Base-by-base conservation (phyloP, 2,329 filamentous ascomycete genomes). In the Nannizziopsis arthrosporioides region DNA sequence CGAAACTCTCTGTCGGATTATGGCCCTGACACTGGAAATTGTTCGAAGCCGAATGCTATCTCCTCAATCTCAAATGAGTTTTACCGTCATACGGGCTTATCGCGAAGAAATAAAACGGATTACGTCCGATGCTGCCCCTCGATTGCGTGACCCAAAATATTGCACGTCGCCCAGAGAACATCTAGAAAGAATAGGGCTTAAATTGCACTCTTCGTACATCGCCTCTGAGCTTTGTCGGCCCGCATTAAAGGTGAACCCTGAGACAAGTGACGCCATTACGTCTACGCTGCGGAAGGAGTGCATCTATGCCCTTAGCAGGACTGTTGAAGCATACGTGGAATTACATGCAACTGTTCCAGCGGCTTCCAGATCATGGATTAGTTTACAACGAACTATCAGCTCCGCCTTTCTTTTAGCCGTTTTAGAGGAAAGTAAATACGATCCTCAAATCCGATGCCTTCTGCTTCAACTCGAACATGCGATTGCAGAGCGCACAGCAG, bases 171-270 rank as follows among this genome's bases (percentile, higher is more conserved):
- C 63, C 2, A 68, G 62, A 2, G 72, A 81, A 53, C 76, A 78
- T 52, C 62, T 81, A 1, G 75, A 81, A 58, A 73, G 78, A 51
- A 75, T 78, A 61, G 76, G 74, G 0, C 59, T 81, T 3, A 78
- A 79, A 56, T 63, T 81, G 3, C 78, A 81, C 57, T 74, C 75
- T 15, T 79, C 76, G 6, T 81, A 81, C 59, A 73, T 79, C 50
- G 73, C 73, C 17, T 80, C 77, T 3, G 78, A 81, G 61, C 72
- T 81, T 30, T 80, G 75, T 57, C 72, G 78, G 30, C 76, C 77
- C 31, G 74, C 77, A 18, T 71, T 81, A 56, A 79, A 76, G 56
- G 69, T 73, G 8, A 65, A 68, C 38, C 67, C 66, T 7, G 69
- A 72, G 35, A 36, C 66, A 61, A 53, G 68, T 62, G 57, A 72